These are phyloP conservation scores for Teratosphaeriaceae sp. DNA, from an alignment of 2,329 filamentous ascomycete species.

Conservation along the genomic window DNA sequence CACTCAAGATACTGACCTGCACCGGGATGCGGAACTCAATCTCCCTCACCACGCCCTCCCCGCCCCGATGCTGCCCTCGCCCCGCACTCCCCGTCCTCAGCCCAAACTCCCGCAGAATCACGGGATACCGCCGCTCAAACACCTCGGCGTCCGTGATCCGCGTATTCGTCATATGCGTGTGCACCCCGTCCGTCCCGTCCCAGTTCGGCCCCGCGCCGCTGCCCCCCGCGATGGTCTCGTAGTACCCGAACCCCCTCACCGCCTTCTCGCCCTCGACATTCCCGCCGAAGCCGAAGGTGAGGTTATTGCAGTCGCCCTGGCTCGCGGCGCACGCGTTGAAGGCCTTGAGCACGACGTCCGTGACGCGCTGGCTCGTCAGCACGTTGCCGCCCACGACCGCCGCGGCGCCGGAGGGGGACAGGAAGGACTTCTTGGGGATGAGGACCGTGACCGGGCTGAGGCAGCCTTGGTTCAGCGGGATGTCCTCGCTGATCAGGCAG, in stretches of 20 bases:
- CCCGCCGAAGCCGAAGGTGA: conserved; percentile 77
- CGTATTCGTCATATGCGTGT: conserved; percentile 79
- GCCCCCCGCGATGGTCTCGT: conserved; percentile 77
- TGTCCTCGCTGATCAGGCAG: conserved; percentile 70
- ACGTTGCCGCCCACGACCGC: conserved; percentile 82
- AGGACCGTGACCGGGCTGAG: conserved; percentile 67
- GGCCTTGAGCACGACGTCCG: conserved; percentile 74
- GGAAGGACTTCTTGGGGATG: conserved; percentile 65
- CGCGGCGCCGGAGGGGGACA: conserved; percentile 67
- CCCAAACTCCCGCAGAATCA: conserved; percentile 63
- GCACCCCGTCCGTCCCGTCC: conserved; percentile 69
- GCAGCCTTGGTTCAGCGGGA: conserved; percentile 82
- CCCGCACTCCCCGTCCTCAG: conserved; percentile 59
- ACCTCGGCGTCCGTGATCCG: conserved; percentile 75
- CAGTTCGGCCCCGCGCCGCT: conserved; percentile 66
- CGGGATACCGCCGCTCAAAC: conserved; percentile 70
- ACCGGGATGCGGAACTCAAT: conserved; percentile 76
- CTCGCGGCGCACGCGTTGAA: conserved; percentile 73
- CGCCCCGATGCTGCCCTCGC: conserved; percentile 59
- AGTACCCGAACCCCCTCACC: conserved; percentile 78
- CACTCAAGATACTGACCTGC: conserved; percentile 71
- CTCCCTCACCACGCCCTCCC: conserved; percentile 69
- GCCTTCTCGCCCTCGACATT: conserved; percentile 51
- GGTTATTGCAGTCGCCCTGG: conserved; percentile 77
- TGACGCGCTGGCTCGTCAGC: conserved; percentile 69